A percentile compares a stretch with the other conserved stretches of the same genome.
Evolutionary conservation across 108 stramenopile species (phyloP).

Genomic region (Skeletonema menzelii): DNA sequence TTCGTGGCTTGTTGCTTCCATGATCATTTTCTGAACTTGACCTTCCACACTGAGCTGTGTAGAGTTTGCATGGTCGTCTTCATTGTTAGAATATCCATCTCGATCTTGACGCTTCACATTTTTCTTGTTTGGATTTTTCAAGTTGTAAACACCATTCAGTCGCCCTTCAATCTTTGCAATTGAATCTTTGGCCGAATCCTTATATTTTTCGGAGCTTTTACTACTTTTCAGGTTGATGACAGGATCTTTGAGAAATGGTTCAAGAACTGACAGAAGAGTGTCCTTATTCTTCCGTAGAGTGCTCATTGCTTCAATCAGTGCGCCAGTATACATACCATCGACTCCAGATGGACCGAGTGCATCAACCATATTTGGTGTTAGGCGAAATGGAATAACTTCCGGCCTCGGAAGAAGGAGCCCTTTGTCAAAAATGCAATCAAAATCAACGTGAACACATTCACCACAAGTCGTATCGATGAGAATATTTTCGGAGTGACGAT

Average conservation of each 20-base stretch:
- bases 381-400: slow-evolving; percentile 98
- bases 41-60: slow-evolving; percentile 87
- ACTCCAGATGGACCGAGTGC: slow-evolving; percentile 91
- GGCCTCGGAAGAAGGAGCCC: slow-evolving; percentile 88
- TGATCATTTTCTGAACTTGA: slow-evolving; percentile 87
- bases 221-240: slow-evolving; percentile 85
- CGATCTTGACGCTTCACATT: slow-evolving; percentile 58
- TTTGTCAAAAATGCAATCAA: slow-evolving; percentile 99
- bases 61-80: slow-evolving; percentile 66
- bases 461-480: slow-evolving; percentile 92
- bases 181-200: slow-evolving; percentile 9
- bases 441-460: slow-evolving; percentile 98
- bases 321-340: slow-evolving; percentile 88
- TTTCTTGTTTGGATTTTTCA: slow-evolving; percentile 80
- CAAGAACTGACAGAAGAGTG: slow-evolving; percentile 94
- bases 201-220: slow-evolving; percentile 50
- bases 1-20: slow-evolving; percentile 83
- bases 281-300: slow-evolving; percentile 91
- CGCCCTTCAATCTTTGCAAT: slow-evolving; percentile 83
- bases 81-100: slow-evolving; percentile 38
- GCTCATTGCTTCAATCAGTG: slow-evolving; percentile 79
- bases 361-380: slow-evolving; percentile 98
- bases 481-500: slow-evolving; percentile 99
- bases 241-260: slow-evolving; percentile 95
- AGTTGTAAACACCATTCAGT: slow-evolving; percentile 84